Base-by-base conservation (phyloP, 1,139 yeast species). In the Protomyces lactucae-debilis region DNA sequence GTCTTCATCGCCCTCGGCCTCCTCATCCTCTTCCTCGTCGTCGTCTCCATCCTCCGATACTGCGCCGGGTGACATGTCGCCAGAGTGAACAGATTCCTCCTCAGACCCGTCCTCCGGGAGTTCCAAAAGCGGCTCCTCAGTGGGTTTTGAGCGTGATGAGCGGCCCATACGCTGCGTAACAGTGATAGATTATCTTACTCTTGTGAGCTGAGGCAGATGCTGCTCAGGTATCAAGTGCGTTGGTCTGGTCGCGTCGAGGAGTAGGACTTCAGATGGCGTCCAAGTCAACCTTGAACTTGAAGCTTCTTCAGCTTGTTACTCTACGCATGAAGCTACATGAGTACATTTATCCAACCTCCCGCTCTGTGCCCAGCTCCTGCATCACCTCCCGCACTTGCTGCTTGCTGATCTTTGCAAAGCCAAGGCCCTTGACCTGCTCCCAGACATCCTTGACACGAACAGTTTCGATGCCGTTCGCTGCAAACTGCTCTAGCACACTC, bases 121-220 rank as follows among this genome's bases (percentile, higher is more conserved):
- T 36, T 59, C 63, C 16, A 59, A 52, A 28, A 59, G 21, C 23
- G 48, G 48, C 46, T 59, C 63, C 46, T 59, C 63, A 10, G 63
- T 35, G 3, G 63, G 63, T 46, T 59, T 59, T 6, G 63, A 59
- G 21, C 63, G 63, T 3, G 63, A 59, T 12, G 63, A 59, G 43
- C 63, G 43, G 36, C 52, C 43, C 63, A 59, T 59, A 14, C 8
- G 43, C 43, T 12, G 43, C 16, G 1, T 0, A 4, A 1, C 32
- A 28, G 8, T 28, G 23, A 21, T 28, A 6, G 8, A 28, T 6
- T 6, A 1, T 3, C 32, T 28, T 1, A 28, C 32, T 3, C 32
- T 28, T 28, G 32, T 28, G 32, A 28, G 32, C 32, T 28, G 32
- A 5, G 32, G 8, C 8, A 6, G 8, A 28, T 28, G 8, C 8